Conservation (phyloP, 148 eudicot species). For the Cornus controversa region DNA sequence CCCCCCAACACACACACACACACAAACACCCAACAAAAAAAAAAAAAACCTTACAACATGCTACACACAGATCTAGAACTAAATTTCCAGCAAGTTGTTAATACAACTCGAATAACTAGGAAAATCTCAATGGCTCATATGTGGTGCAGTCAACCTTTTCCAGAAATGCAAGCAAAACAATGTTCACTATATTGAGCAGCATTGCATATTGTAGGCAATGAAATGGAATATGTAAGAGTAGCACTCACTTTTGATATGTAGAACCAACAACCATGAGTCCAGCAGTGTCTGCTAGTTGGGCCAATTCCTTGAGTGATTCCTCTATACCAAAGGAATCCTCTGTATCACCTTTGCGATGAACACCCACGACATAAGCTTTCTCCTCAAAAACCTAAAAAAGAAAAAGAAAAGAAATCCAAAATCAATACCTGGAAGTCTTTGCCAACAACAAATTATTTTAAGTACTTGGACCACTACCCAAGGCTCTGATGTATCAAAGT, state of each 20-base stretch:
- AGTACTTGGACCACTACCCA: too few species aligned
- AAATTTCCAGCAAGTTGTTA: not conserved
- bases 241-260: conserved; percentile 84
- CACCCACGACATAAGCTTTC: conserved; percentile 87
- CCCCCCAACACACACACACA: not conserved
- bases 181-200: not conserved
- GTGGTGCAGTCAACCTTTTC: too few species aligned
- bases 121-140: not conserved
- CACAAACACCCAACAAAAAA: not conserved
- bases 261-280: conserved; percentile 84
- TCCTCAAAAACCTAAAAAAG: conserved; percentile 77
- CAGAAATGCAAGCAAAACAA: not conserved
- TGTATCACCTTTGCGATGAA: conserved; percentile 66
- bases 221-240: not conserved
- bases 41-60: not conserved
- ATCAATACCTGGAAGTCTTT: not conserved
- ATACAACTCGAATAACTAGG: not conserved
- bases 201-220: not conserved
- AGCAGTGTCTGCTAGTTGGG: conserved; percentile 97
- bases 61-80: not conserved
- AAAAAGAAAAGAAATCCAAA: conserved; percentile 1
- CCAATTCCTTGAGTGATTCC: conserved; percentile 84
- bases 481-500: too few species aligned
- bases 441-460: not conserved
- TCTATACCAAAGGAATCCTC: conserved; percentile 68